Evolutionary conservation across 768 basidiomycete genomes (phyloP).

Genomic region (Infundibulicybe gibba): DNA sequence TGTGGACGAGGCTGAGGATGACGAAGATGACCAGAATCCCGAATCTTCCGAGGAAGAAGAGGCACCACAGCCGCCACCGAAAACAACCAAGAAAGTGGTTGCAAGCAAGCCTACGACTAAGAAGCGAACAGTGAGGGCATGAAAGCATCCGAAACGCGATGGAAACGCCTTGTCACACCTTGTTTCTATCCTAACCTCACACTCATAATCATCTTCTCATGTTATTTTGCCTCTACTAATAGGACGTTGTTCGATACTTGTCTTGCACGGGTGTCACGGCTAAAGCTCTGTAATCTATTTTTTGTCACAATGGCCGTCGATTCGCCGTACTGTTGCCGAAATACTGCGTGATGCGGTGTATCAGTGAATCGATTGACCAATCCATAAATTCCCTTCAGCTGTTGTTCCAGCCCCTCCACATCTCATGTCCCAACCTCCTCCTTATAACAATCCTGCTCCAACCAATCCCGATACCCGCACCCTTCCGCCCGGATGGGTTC

Average conservation of each 20-base stretch:
- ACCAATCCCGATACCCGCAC: slow-evolving; percentile 55
- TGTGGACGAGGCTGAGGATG: slow-evolving; percentile 13
- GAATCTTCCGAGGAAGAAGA: slow-evolving; percentile 35
- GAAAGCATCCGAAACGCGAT: slow-evolving; percentile 7
- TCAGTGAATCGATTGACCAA: background rate
- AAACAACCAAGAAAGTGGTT: slow-evolving; percentile 18
- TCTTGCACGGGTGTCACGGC: too few relatives aligned
- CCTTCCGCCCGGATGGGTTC: slow-evolving; percentile 66
- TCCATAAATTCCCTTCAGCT: slow-evolving; percentile 6
- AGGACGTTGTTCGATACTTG: background rate
- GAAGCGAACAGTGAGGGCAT: slow-evolving; percentile 25
- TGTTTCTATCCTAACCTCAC: background rate
- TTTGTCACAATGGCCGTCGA: background rate
- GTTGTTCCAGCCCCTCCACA: slow-evolving; percentile 8
- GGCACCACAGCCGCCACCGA: slow-evolving; percentile 2
- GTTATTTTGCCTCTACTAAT: slow-evolving; percentile 2
- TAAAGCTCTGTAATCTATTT: background rate
- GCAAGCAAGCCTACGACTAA: slow-evolving; percentile 12
- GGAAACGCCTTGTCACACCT: background rate
- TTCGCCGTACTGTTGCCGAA: background rate
- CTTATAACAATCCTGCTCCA: slow-evolving; percentile 22
- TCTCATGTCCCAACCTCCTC: slow-evolving; percentile 41
- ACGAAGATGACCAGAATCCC: background rate
- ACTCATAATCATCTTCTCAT: background rate
- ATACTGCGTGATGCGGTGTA: slow-evolving; percentile 8